phyloP scores from a whole-genome alignment of 2,329 filamentous ascomycete species.

The Cercospora berteroae region DNA sequence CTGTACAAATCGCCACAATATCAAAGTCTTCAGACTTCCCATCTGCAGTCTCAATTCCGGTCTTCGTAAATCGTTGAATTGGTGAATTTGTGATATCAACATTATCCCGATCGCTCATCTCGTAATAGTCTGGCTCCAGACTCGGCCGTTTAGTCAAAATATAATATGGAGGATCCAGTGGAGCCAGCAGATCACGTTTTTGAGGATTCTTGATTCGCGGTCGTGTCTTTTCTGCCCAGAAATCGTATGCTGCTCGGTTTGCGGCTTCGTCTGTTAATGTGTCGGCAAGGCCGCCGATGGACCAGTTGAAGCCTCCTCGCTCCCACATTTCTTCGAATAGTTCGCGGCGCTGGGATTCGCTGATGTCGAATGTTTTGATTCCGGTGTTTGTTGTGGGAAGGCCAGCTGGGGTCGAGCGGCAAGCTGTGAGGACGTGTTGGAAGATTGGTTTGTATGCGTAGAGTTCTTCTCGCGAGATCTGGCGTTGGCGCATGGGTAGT shows the following conservation, averaged over 20 bases:
- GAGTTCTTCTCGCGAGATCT: constrained; percentile 43
- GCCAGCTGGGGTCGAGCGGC: neutral
- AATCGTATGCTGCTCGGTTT: constrained; percentile 36
- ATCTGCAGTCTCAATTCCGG: neutral
- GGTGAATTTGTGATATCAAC: constrained; percentile 45
- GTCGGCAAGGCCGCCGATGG: constrained; percentile 12
- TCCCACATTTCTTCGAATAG: neutral
- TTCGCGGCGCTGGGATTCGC: neutral
- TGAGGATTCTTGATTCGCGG: constrained; percentile 44
- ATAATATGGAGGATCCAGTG: constrained; percentile 42
- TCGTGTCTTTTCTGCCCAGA: constrained; percentile 47
- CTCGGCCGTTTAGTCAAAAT: constrained; percentile 48
- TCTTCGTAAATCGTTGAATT: constrained; percentile 39
- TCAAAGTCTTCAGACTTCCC: neutral
- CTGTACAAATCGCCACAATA: neutral
- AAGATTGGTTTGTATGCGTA: neutral
- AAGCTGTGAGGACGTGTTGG: neutral
- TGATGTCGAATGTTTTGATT: neutral
- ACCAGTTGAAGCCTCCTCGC: constrained; percentile 35
- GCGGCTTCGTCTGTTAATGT: constrained; percentile 11
- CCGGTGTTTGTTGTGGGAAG: neutral
- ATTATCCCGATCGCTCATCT: constrained; percentile 38
- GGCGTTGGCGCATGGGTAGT: constrained; percentile 57
- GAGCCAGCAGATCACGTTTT: constrained; percentile 47
- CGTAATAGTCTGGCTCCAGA: constrained; percentile 48